Evolutionary conservation across 441 rosid species (phyloP).

Genomic region (Gossypium laxum): DNA sequence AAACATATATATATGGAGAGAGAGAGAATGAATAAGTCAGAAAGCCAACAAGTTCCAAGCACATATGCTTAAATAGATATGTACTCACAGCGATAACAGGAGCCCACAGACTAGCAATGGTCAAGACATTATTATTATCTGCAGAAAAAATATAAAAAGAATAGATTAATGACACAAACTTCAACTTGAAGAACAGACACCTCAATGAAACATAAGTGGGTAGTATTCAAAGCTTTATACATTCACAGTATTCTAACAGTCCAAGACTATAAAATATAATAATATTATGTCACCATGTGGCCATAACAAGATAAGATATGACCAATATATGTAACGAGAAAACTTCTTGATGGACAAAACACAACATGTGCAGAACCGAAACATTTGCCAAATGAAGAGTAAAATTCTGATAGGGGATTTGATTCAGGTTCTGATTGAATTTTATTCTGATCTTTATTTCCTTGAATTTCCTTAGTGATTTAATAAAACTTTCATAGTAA

Average conservation of each 20-base stretch:
- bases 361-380: not conserved
- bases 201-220: not conserved
- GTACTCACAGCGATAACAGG: conserved; percentile 88
- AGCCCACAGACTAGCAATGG: conserved; percentile 88
- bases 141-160: conserved; percentile 25
- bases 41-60: not conserved
- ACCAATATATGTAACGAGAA: not conserved
- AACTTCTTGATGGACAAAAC: not conserved
- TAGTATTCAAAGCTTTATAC: not conserved
- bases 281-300: not conserved
- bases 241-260: not conserved
- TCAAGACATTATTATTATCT: conserved; percentile 79
- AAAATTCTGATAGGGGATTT: not conserved
- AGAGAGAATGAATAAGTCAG: not conserved
- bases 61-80: conserved; percentile 15
- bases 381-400: not conserved
- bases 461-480: not conserved
- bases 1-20: not conserved
- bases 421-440: not conserved
- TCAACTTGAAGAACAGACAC: not conserved
- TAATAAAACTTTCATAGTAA: not conserved
- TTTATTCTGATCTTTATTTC: not conserved
- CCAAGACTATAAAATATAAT: not conserved
- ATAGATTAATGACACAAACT: conserved; percentile 15
- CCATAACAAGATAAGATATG: not conserved